Evolutionary conservation across 192 early-diverging fungal species (phyloP), one percentile per base, ranked within the genome.

Genomic region (Ambispora gerdemannii): DNA sequence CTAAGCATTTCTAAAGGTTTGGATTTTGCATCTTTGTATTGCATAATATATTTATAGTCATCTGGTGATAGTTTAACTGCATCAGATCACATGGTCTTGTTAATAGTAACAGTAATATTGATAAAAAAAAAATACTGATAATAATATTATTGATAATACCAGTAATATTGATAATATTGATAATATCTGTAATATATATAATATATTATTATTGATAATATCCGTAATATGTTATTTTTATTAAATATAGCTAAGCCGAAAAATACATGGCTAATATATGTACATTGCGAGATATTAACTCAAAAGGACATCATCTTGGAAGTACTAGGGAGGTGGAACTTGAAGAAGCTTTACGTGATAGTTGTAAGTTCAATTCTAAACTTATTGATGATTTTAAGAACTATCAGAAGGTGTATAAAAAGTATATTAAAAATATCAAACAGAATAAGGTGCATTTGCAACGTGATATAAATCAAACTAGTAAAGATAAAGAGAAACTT

Each of bases 21-120:
- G 11, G 7, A n/a, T 53, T 53, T 53, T 55, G 52, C 20, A 55
- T 55, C 8, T 55, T 55, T 55, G 52, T 55, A 55, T 55, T 55
- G 20, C 20, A 55, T 55, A 55, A 55, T 55, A 55, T 55, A 55
- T 55, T 55, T 55, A 55, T 55, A 55, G 52, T 55, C 25, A 52
- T 4, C 19, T 52, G 19, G 19, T 52, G 19, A 52, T 52, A 52
- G 19, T 52, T 52, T 52, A 24, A 52, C 51, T 52, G 51, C 51
- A 52, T 52, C 19, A 52, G 51, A 52, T 52, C 19, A n/a, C 19
- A 52, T 52, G 19, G 19, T 52, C 19, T 52, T 52, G 19, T 11
- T 4, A 52, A 52, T 52, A 52, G 51, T 52, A 52, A 22, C 25
- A 52, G 51, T 52, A 52, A 52, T 52, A 52, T 52, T n/a, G 25